Conservation (phyloP, 2,329 filamentous ascomycete genomes). For the Pseudogymnoascus sp. region DNA sequence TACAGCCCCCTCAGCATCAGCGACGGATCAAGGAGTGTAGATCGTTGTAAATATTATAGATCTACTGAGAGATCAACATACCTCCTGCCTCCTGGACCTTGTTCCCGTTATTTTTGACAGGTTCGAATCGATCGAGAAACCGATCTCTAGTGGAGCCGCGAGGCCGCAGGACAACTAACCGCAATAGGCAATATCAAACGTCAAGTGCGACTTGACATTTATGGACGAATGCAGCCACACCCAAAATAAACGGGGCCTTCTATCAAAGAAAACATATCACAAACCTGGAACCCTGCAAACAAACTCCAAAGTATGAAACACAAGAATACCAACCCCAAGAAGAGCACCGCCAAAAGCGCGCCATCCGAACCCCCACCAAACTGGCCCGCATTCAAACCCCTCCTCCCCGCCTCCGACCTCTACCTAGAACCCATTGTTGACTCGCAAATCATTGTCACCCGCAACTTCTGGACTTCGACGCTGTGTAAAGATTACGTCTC, state of each 20-base stretch:
- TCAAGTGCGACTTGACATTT: not conserved
- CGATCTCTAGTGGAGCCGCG: not conserved
- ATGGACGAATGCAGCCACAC: conserved; percentile 1
- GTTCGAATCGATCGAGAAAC: not conserved
- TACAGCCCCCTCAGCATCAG: not conserved
- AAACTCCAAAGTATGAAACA: not conserved
- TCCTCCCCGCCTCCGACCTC: conserved; percentile 49
- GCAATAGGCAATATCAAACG: not conserved
- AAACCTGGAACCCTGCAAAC: not conserved
- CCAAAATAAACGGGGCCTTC: not conserved
- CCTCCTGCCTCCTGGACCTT: not conserved
- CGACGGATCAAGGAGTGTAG: not conserved
- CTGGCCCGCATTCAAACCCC: conserved; percentile 56
- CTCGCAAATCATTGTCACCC: conserved; percentile 58
- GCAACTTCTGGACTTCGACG: conserved; percentile 54
- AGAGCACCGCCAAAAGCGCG: not conserved
- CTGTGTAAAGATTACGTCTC: conserved; percentile 59
- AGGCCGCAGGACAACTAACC: not conserved
- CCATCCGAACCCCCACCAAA: conserved; percentile 36
- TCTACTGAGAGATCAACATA: not conserved
- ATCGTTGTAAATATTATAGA: not conserved
- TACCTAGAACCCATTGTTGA: conserved; percentile 46
- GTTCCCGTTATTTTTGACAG: not conserved
- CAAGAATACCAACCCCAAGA: conserved; percentile 12
- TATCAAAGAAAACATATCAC: not conserved